Evolutionary conservation across 345 rosid genomes (phyloP).

Genomic region (Salix caprea): DNA sequence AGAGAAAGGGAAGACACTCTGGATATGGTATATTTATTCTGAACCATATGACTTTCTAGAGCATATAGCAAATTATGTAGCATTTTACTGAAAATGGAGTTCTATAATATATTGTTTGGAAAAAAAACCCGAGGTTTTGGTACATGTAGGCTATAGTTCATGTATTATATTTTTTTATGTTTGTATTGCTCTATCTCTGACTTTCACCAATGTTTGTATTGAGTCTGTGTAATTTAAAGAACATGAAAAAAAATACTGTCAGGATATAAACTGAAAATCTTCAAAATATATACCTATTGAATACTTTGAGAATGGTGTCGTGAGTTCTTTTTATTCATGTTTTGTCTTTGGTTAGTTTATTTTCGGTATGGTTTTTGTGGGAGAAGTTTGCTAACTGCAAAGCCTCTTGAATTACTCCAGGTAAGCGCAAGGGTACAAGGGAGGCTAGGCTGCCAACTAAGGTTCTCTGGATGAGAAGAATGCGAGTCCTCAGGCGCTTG

Average conservation of each 20-base stretch:
- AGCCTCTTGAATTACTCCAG: slow-evolving; percentile 23
- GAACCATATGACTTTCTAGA: neutral
- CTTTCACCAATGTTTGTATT: neutral
- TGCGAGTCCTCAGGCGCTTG: slow-evolving; percentile 89
- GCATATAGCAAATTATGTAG: neutral
- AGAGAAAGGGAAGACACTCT: slow-evolving; percentile 93
- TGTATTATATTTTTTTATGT: neutral
- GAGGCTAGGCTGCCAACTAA: slow-evolving; percentile 97
- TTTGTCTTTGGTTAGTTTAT: neutral
- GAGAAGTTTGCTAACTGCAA: neutral
- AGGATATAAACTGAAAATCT: neutral
- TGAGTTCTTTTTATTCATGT: neutral
- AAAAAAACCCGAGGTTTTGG: neutral
- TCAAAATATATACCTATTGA: neutral
- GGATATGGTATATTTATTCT: slow-evolving; percentile 61
- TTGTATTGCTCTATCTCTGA: neutral
- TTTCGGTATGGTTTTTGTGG: neutral
- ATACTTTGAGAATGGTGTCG: neutral
- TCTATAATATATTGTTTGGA: neutral
- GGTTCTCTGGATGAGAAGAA: slow-evolving; percentile 91
- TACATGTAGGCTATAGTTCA: neutral
- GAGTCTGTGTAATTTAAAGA: neutral
- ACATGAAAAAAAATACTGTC: neutral
- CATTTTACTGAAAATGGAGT: neutral
- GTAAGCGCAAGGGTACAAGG: slow-evolving; percentile 94